Conservation (phyloP, 2,329 filamentous ascomycete genomes). For the Didymellaceae sp. region DNA sequence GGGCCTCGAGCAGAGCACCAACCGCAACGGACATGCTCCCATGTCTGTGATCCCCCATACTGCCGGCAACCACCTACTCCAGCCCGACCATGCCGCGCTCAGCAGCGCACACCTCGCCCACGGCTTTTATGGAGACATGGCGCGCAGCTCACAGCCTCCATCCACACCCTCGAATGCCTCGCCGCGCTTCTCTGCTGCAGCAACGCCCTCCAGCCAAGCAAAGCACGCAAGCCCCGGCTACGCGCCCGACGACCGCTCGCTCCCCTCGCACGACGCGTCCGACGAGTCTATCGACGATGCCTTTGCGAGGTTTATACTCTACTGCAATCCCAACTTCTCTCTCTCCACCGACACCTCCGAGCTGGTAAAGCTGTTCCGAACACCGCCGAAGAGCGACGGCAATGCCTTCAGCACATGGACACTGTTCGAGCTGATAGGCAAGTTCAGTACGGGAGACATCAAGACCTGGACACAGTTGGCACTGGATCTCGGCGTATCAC, state of each 20-base stretch:
- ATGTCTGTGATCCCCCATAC: constrained; percentile 42
- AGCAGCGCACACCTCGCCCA: constrained; percentile 38
- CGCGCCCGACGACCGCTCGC: constrained; percentile 56
- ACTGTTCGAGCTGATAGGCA: constrained; percentile 78
- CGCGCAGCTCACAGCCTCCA: constrained; percentile 45
- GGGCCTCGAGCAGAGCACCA: constrained; percentile 44
- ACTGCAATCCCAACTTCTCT: constrained; percentile 85
- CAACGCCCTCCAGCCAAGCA: constrained; percentile 46
- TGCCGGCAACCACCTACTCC: constrained; percentile 41
- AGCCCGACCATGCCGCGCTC: constrained; percentile 45
- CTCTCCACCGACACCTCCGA: constrained; percentile 72
- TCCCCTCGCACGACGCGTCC: constrained; percentile 73
- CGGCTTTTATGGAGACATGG: constrained; percentile 49
- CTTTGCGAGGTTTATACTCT: constrained; percentile 84
- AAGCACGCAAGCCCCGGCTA: constrained; percentile 41
- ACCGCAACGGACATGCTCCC: constrained; percentile 46
- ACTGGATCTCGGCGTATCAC: constrained; percentile 85
- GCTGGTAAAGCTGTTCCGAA: constrained; percentile 77
- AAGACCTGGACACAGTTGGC: constrained; percentile 93
- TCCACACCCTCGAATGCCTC: constrained; percentile 48
- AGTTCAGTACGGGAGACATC: constrained; percentile 80
- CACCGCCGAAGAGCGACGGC: constrained; percentile 83
- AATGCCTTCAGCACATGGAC: constrained; percentile 82
- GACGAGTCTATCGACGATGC: constrained; percentile 78
- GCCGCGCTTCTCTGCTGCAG: constrained; percentile 44